Conservation (phyloP, 2,329 filamentous ascomycete species). For the Aquanectria penicillioides region DNA sequence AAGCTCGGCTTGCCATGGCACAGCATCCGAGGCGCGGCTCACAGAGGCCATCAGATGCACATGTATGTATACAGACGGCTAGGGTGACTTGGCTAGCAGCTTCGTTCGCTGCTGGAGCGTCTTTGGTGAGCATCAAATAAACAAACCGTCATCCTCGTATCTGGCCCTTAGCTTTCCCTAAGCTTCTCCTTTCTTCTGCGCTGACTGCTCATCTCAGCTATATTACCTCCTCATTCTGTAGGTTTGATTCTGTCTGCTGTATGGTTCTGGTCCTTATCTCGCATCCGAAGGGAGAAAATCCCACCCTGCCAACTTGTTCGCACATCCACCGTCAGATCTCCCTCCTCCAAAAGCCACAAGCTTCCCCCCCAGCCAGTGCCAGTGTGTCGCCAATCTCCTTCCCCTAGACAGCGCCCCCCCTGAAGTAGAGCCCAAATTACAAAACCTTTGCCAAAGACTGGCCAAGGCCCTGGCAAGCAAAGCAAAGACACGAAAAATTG, state of each 20-base stretch:
- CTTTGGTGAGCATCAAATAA: constrained; percentile 16
- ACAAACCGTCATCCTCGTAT: background rate
- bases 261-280: too few relatives aligned
- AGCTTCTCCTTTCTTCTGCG: constrained; percentile 1
- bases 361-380: background rate
- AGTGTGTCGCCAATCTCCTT: background rate
- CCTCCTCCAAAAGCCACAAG: constrained; percentile 8
- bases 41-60: too few relatives aligned
- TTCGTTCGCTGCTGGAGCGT: background rate
- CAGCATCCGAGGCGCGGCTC: constrained; percentile 9
- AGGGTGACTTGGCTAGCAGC: background rate
- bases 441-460: background rate
- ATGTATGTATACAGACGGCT: background rate
- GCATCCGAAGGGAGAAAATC: background rate
- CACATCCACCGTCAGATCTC: constrained; percentile 9
- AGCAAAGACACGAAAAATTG: background rate
- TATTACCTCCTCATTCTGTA: background rate
- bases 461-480: background rate
- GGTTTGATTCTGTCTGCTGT: background rate
- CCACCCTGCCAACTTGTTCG: too few relatives aligned
- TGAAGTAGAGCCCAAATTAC: constrained; percentile 18
- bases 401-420: background rate
- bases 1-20: constrained; percentile 11
- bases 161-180: background rate
- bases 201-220: background rate